Evolutionary conservation across 2,329 filamentous ascomycete genomes (phyloP), one percentile per base, ranked within the genome.

Genomic region (Penicillium psychrosexuale): DNA sequence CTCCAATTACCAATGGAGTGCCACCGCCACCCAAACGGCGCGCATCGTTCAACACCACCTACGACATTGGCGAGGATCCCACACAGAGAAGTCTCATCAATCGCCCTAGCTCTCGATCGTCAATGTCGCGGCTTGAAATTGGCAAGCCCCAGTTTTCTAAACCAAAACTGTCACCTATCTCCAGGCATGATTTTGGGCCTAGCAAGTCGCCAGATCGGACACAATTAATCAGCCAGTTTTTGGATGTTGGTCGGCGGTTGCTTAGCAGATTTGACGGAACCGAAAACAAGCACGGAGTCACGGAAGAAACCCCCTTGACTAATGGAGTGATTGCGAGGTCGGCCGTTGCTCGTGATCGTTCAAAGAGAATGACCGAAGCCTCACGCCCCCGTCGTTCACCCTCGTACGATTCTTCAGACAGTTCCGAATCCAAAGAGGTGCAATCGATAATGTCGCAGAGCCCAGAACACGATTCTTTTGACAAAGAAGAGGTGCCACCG

Each of bases 21-120:
- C 62, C 68, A 36, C 64, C 64, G 38, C 66, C 66, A 11, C 69
- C 65, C 38, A 69, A 66, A 56, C 71, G 82, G 60, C 75, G 81
- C 49, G 80, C 80, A 13, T 85, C 82, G 28, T 83, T 85, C 59
- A 80, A 79, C 61, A 77, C 76, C 24, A 72, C 77, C 43, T 72
- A 77, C 52, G 79, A 84, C 68, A 77, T 79, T 42, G 76, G 76
- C 13, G 75, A 80, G 46, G 80, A 84, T 55, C 78, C 77, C 56
- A 79, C 80, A 13, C 77, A 78, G 61, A 64, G 64, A 55, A 72
- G 68, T 56, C 61, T 69, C 19, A 56, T 63, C 17, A 68, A 72
- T 51, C 67, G 74, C 8, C 74, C 74, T 17, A 75, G 72, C 45
- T 78, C 76, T 24, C 71, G 75, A 28, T 75, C 73, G 19, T 77